A percentile compares a stretch with the other conserved stretches of the same genome.
phyloP scores from a whole-genome alignment of 1,284 basidiomycete genomes.

The Heterobasidion annosum region DNA sequence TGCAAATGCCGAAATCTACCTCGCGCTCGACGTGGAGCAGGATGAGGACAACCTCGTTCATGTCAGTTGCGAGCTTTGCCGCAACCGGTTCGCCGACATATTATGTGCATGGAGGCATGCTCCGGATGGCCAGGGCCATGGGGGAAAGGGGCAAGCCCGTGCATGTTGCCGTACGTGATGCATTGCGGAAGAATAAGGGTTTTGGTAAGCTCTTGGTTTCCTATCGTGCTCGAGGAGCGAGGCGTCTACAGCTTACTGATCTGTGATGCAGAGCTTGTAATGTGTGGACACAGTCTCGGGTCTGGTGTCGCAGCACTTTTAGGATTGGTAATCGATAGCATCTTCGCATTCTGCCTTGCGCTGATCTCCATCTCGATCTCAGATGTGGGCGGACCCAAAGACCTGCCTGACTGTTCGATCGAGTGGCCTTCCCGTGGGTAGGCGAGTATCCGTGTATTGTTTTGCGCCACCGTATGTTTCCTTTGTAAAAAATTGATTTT shows the following conservation, averaged over 20 bases:
- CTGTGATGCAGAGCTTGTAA: constrained; percentile 46
- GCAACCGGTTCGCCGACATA: constrained; percentile 26
- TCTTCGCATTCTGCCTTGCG: background rate
- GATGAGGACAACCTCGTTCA: constrained; percentile 10
- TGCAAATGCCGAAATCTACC: background rate
- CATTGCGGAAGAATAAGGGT: constrained; percentile 55
- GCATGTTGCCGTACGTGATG: constrained; percentile 64
- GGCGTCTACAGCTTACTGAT: background rate
- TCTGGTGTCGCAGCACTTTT: constrained; percentile 76
- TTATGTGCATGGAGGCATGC: constrained; percentile 72
- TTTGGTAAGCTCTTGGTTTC: constrained; percentile 41
- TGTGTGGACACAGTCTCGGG: constrained; percentile 84
- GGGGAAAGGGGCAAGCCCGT: constrained; percentile 70
- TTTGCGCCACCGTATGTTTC: constrained; percentile 69
- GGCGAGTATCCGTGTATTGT: constrained; percentile 67
- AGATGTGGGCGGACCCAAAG: constrained; percentile 81
- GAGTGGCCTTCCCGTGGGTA: constrained; percentile 61
- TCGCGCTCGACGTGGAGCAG: background rate
- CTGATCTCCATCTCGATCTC: background rate
- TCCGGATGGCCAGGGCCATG: constrained; percentile 72
- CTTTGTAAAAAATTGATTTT: background rate
- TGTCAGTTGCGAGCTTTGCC: constrained; percentile 11
- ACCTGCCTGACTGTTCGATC: constrained; percentile 65
- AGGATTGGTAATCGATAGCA: constrained; percentile 45
- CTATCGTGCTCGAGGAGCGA: too few relatives aligned